Base-by-base conservation (phyloP, 2,329 filamentous ascomycete genomes). In the Ceratocystis papillata region DNA sequence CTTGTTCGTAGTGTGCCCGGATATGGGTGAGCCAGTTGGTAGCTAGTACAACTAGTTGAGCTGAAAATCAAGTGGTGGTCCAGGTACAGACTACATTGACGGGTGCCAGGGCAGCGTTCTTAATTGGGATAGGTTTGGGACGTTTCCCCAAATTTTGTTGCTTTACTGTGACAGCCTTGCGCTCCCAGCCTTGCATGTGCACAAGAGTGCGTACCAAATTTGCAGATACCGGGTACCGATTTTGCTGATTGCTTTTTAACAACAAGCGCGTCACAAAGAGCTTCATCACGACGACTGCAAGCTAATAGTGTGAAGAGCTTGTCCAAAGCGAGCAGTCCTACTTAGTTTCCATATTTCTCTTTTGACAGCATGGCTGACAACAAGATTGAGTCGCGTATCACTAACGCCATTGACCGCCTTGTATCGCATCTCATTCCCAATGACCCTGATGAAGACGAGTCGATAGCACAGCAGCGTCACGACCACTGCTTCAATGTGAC, bases 381-480 rank as follows among this genome's bases (percentile, higher is more conserved):
- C 33, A 77, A 76, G 71, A 68, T 65, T 50, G 76, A 76, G 70
- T 79, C 84, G 75, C 88, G 89, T 78, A 83, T 95, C 76, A 84
- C 87, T 74, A 86, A 85, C 75, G 90, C 89, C 74, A 85, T 95
- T 74, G 84, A 89, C 74, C 87, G 87, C 76, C 81, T 96, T 73
- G 85, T 95, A 73, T 80, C 86, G 71, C 87, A 88, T 73, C 79
- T 93, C 67, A 79, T 94, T 66, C 88, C 88, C 65, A 78, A 81
- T 62, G 80, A 85, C 69, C 80, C 83, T 50, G 78, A 83, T 69
- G 86, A 90, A 70, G 83, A 86, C 72, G 85, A 89, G 69, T 84
- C 83, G n/a, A 76, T 78, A 7, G 83, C 84, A 22, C 85, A 91
- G 73, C 80, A 87, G 71, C 84, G 87, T 69, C 85, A 89, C 73